Percentiles rank a stretch among this genome's conserved stretches.
These are phyloP conservation scores for Gomphus bonarii DNA, from an alignment of 1,284 basidiomycete species.

Conservation along the genomic window DNA sequence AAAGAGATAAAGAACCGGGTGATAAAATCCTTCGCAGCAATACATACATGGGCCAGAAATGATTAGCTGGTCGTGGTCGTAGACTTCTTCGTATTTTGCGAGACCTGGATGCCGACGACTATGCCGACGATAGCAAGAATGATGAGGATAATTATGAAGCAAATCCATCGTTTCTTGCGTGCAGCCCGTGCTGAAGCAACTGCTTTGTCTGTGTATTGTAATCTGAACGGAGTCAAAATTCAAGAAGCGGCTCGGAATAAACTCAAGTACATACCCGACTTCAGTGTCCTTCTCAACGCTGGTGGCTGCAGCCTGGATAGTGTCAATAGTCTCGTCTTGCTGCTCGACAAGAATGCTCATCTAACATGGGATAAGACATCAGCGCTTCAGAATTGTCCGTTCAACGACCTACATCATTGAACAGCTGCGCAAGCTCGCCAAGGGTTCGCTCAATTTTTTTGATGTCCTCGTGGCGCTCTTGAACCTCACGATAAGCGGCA, in stretches of 20 bases:
- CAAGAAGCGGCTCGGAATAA: background rate
- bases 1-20: conserved; percentile 19
- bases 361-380: conserved; percentile 25
- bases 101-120: conserved; percentile 47
- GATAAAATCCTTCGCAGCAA: conserved; percentile 21
- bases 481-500: conserved; percentile 90
- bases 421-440: conserved; percentile 88
- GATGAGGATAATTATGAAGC: conserved; percentile 64
- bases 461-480: conserved; percentile 93
- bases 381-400: background rate
- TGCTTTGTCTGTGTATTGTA: conserved; percentile 78
- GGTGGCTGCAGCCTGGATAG: conserved; percentile 67
- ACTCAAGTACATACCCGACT: conserved; percentile 56
- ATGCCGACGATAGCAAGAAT: conserved; percentile 56
- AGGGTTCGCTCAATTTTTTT: conserved; percentile 91
- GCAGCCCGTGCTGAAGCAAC: conserved; percentile 81
- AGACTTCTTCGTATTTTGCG: conserved; percentile 24
- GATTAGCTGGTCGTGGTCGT: conserved; percentile 3
- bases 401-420: conserved; percentile 67
- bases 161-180: conserved; percentile 91
- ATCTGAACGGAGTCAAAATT: conserved; percentile 29
- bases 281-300: conserved; percentile 74
- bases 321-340: conserved; percentile 80
- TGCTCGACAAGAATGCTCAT: conserved; percentile 89
- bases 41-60: conserved; percentile 1